Evolutionary conservation across 305 asterid species (phyloP).

Genomic region (Fraxinus platypoda): DNA sequence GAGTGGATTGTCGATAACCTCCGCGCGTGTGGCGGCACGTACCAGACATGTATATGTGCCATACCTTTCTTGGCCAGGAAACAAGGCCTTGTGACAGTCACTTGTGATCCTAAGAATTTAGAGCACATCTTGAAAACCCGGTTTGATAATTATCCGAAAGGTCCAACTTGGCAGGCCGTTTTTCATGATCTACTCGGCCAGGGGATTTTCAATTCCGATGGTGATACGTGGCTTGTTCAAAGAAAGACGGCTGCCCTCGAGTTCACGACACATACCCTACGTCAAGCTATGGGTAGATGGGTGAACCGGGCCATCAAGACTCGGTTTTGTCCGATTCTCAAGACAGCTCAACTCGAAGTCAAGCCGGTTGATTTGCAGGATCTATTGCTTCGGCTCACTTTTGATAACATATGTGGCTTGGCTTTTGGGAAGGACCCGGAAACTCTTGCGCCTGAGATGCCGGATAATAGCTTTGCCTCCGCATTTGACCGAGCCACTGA

Average conservation of each 20-base stretch:
- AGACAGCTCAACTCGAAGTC: conserved; percentile 53
- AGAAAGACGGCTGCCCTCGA: conserved; percentile 87
- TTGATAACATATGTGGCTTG: conserved; percentile 89
- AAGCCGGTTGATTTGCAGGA: conserved; percentile 79
- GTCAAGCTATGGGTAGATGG: conserved; percentile 97
- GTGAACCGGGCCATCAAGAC: conserved; percentile 70
- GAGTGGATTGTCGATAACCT: conserved; percentile 92
- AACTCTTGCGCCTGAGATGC: conserved; percentile 64
- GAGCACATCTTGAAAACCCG: conserved; percentile 86
- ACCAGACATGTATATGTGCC: conserved; percentile 88
- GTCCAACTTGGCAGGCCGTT: conserved; percentile 94
- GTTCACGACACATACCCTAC: conserved; percentile 76
- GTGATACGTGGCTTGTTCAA: conserved; percentile 90
- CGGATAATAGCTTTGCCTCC: conserved; percentile 64
- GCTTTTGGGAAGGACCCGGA: conserved; percentile 89
- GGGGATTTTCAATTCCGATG: conserved; percentile 93
- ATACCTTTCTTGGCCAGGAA: conserved; percentile 78
- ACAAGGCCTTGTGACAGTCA: conserved; percentile 86
- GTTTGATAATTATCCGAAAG: conserved; percentile 89
- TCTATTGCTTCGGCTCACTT: conserved; percentile 81
- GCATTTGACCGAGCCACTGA: conserved; percentile 92
- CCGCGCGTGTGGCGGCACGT: conserved; percentile 86
- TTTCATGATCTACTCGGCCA: conserved; percentile 84
- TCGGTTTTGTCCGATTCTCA: conserved; percentile 68
- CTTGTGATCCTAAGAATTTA: conserved; percentile 84